These are phyloP conservation scores for Xylaria sp. DNA, from an alignment of 2,329 filamentous ascomycete species.

Conservation along the genomic window DNA sequence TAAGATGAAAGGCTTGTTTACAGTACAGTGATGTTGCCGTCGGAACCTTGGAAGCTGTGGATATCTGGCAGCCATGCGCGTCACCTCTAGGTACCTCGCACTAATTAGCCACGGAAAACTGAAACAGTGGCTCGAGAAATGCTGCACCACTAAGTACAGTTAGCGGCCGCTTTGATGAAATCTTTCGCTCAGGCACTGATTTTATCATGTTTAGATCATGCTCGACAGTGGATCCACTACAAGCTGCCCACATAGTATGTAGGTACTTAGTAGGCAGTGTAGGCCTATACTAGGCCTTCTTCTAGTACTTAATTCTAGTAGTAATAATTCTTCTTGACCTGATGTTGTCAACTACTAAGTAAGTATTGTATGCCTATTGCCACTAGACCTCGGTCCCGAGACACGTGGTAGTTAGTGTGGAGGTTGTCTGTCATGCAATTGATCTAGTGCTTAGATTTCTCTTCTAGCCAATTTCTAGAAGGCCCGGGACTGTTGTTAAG, in stretches of 20 bases:
- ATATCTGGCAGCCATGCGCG: background rate
- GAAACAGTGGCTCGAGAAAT: background rate
- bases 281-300: background rate
- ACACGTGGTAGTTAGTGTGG: background rate
- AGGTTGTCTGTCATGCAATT: background rate
- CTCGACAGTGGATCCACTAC: no score
- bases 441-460: background rate
- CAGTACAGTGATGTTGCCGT: background rate
- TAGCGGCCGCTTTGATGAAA: background rate
- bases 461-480: conserved; percentile 18
- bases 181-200: no score
- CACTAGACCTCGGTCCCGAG: background rate
- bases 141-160: no score
- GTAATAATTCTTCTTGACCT: background rate
- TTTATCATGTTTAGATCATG: no score
- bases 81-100: background rate
- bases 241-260: no score
- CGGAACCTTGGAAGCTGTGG: background rate
- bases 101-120: background rate
- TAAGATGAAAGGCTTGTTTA: conserved; percentile 17
- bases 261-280: no score
- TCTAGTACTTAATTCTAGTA: no score
- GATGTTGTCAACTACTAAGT: background rate
- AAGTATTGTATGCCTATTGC: background rate
- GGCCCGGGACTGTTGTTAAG: background rate